Percentiles rank a stretch among this genome's conserved stretches.
Conservation (phyloP, 2,329 filamentous ascomycete genomes). For the Penicillium sumatraense region DNA sequence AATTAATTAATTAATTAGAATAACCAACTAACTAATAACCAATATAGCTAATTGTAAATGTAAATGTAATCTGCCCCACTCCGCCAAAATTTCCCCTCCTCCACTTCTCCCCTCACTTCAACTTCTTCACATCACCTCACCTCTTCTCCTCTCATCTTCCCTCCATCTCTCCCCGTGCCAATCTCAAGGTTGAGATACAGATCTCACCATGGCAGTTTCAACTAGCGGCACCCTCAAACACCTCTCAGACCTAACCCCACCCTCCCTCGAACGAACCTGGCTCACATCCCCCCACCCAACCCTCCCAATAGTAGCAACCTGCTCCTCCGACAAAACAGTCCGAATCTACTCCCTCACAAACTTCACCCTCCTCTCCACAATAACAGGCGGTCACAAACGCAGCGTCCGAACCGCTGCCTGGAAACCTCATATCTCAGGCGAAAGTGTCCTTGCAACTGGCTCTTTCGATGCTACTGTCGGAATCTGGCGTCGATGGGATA, state of each 20-base stretch:
- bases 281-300: slow-evolving; percentile 81
- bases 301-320: slow-evolving; percentile 85
- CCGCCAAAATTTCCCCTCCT: slow-evolving; percentile 17
- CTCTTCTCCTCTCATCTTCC: slow-evolving; percentile 1
- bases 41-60: too few relatives aligned
- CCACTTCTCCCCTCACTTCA: slow-evolving; percentile 5
- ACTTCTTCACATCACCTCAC: slow-evolving; percentile 9
- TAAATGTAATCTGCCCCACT: too few relatives aligned
- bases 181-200: background rate
- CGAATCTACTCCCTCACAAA: slow-evolving; percentile 86
- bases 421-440: slow-evolving; percentile 73
- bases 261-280: slow-evolving; percentile 73
- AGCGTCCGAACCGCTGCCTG: slow-evolving; percentile 85
- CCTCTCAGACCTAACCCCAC: slow-evolving; percentile 59
- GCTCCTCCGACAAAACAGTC: slow-evolving; percentile 82
- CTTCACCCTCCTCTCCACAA: slow-evolving; percentile 76
- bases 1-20: too few relatives aligned
- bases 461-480: slow-evolving; percentile 94
- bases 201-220: slow-evolving; percentile 7
- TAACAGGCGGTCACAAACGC: slow-evolving; percentile 87
- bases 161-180: background rate
- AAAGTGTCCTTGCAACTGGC: slow-evolving; percentile 83
- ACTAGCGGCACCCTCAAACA: slow-evolving; percentile 20
- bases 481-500: slow-evolving; percentile 72
- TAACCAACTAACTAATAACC: too few relatives aligned